These are phyloP conservation scores for Nidula microcarpa DNA, from an alignment of 768 basidiomycete genomes.

Conservation along the genomic window DNA sequence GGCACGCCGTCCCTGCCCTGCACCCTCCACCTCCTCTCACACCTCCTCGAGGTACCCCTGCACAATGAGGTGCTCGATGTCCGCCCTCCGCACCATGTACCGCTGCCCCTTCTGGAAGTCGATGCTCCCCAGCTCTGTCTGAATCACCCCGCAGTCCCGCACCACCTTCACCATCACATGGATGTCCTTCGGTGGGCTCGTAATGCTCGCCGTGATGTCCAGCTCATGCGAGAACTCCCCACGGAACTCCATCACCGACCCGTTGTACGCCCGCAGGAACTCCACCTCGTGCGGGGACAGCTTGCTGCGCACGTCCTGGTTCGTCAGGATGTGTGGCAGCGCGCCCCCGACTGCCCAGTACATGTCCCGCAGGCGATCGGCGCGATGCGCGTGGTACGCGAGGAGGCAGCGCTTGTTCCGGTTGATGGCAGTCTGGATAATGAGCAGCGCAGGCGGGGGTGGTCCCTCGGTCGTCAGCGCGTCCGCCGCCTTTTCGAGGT, in stretches of 20 bases:
- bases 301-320: conserved; percentile 65
- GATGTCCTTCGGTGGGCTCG: conserved; percentile 82
- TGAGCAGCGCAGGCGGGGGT: conserved; percentile 63
- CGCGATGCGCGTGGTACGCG: conserved; percentile 86
- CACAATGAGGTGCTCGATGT: conserved; percentile 92
- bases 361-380: conserved; percentile 79
- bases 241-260: conserved; percentile 79
- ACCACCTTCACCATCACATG: conserved; percentile 86
- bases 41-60: conserved; percentile 93
- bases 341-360: conserved; percentile 91
- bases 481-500: conserved; percentile 62
- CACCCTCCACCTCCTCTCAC: conserved; percentile 16
- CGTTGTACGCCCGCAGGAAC: conserved; percentile 79
- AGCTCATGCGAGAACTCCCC: conserved; percentile 82
- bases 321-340: conserved; percentile 74
- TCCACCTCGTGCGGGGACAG: conserved; percentile 51
- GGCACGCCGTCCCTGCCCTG: background rate
- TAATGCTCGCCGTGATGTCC: conserved; percentile 83
- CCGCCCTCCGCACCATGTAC: conserved; percentile 82
- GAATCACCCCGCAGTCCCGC: conserved; percentile 86
- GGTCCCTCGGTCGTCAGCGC: conserved; percentile 31
- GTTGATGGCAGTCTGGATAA: conserved; percentile 85
- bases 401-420: conserved; percentile 96
- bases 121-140: conserved; percentile 87
- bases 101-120: conserved; percentile 89